Evolutionary conservation across 257 asterid genomes (phyloP), one percentile per base, ranked within the genome.

Genomic region (Nicotiana knightiana): DNA sequence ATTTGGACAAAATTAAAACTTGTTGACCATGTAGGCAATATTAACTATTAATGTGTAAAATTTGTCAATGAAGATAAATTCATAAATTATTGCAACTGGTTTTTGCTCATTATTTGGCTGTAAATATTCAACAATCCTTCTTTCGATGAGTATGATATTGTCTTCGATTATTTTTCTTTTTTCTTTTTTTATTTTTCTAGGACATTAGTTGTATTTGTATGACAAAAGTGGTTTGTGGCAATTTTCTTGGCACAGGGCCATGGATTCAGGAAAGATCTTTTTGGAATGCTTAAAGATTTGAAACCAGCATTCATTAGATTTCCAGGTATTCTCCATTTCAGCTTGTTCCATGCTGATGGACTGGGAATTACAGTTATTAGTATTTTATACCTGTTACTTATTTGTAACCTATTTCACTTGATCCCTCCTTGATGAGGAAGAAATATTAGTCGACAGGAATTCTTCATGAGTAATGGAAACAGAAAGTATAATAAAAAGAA

Each of bases 191-290:
- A 48, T 48, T 13, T 46, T 48, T 26, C 39, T 73, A 13, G 8
- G 79, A 37, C 8, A 51, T 73, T 73, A 48, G 63, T 1, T 26
- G 26, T 48, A 15, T 73, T 73, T n/a, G 17, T 48, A 1, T 73
- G 28, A 48, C 48, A 35, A 73, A 48, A 26, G 26, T 26, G 28
- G 28, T 73, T 67, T 33, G 51, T 66, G 73, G 73, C 73, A 66
- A 13, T 59, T 79, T 58, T 81, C 81, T 88, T 83, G 82, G 79
- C 55, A 58, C 91, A 94, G 98, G 99, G 97, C 58, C 98, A 96
- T 63, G 99, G 99, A 58, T 96, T 94, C 84, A 93, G 98, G 76
- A 93, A 89, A 17, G 98, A 94, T 87, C 98, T 94, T 64, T 96
- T 96, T 80, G 87, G 85, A 55, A 92, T 93, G 98, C 2, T 91